Evolutionary conservation across 2,329 filamentous ascomycete species (phyloP), one percentile per base, ranked within the genome.

Genomic region (Lachnellula arida): DNA sequence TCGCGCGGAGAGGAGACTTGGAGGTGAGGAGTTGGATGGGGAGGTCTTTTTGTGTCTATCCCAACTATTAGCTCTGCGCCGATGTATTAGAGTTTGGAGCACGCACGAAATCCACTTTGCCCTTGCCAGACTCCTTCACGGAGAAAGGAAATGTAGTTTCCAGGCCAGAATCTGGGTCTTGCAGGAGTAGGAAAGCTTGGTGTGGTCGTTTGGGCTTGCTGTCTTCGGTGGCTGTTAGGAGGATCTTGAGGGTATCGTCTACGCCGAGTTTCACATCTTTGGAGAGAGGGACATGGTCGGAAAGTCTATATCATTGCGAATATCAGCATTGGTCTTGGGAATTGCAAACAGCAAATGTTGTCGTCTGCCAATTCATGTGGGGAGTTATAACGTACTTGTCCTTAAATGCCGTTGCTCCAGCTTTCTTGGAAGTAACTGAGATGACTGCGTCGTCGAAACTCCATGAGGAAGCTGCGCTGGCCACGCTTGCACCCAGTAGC

Each of bases 91-190:
- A 56, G 40, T 2, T 48, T 35, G 25, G 6, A 55, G 4, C 34
- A 77, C 87, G 63, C 81, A 97, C 92, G 73, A 99, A 77, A 65
- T 95, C 88, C 34, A 96, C 79, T 54, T 85, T 86, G 22, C 83
- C 91, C 75, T 96, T 96, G 63, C 94, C 94, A 67, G 80, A 91
- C 9, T 94, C 89, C 76, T 96, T 96, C 48, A 96, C 77, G 11
- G 76, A 86, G 65, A 99, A 80, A 1, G 91, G 85, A 67, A 93
- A 96, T 1, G 92, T 91, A 23, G 91, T 86, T 73, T 97, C 92
- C 47, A 99, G 78, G 37, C 89, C 90, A 11, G 85, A 86, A 12
- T 79, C 76, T 11, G 80, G 76, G 65, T 97, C 91, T 65, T 83
- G 86, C 56, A 99, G 74, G 15, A 94, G 80, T 53, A 99, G 79